Percentiles rank a stretch among this genome's conserved stretches.
These are phyloP conservation scores for Colletotrichum melonis DNA, from an alignment of 2,329 filamentous ascomycete genomes.

Conservation along the genomic window DNA sequence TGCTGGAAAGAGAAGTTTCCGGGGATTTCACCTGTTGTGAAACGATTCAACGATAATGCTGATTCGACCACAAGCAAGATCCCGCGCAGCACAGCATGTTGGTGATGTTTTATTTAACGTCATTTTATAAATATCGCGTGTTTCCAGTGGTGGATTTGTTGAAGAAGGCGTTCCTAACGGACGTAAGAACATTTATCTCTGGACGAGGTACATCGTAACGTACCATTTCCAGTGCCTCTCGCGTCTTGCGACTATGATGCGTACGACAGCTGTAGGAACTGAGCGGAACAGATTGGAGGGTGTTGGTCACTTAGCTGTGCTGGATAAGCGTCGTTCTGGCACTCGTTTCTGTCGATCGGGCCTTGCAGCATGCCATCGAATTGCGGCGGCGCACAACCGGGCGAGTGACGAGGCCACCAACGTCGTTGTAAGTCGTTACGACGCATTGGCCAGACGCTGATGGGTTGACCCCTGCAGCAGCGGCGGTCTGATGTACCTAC, in stretches of 20 bases:
- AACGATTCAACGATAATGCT: conserved; percentile 22
- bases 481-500: conserved; percentile 1
- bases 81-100: conserved; percentile 4
- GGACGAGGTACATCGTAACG: not conserved
- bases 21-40: conserved; percentile 22
- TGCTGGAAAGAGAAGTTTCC: not conserved
- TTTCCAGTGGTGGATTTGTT: conserved; percentile 1
- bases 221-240: not conserved
- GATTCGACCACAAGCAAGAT: not conserved
- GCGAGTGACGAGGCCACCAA: not conserved
- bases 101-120: conserved; percentile 20
- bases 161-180: not conserved
- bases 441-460: not conserved
- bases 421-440: not conserved
- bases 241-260: not conserved
- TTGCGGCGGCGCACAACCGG: not conserved
- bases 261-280: not conserved
- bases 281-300: not conserved
- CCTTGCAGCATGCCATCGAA: not conserved
- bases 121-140: conserved; percentile 12
- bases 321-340: not conserved
- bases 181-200: not conserved
- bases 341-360: not conserved
- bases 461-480: conserved; percentile 24
- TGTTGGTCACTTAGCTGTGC: not conserved